Evolutionary conservation across 768 basidiomycete genomes (phyloP), one percentile per base, ranked within the genome.

Genomic region (Lactarius pseudohatsudake): DNA sequence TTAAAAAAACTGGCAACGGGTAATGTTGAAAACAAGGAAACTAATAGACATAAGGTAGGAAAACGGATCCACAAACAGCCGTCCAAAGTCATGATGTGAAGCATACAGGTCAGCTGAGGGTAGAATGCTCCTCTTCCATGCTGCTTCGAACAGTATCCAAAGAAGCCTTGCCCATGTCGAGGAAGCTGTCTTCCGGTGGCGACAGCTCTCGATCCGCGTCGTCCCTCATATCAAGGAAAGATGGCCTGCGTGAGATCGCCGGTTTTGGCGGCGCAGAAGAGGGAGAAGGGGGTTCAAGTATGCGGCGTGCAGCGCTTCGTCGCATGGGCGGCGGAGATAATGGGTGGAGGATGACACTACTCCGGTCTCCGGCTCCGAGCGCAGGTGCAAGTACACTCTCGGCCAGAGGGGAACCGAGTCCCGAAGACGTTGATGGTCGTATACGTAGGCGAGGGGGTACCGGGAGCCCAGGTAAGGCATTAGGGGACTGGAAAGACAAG

Each of bases 191-290:
- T 57, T 75, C 76, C 38, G 73, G 70, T 1, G 68, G 68, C 18
- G 68, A 20, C 36, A 61, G 64, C 38, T 71, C 69, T 28, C 34
- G 66, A 34, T 74, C 72, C 26, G 36, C 59, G 34, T 75, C 74
- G 65, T 81, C 79, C 28, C 77, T 86, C 65, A 91, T 88, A 41
- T 90, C 87, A 57, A 91, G 77, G 74, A 91, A 91, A 1, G 88
- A 90, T 22, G 89, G 85, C 72, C 89, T 88, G 72, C 80, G 81
- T 77, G 87, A 82, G 66, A 90, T 78, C 8, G 84, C 84, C 57
- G 79, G 81, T 56, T 82, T 81, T 43, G 18, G 30, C 10, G 38
- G 32, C 20, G 34, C 54, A 18, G 66, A 41, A 45, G 75, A 20
- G n/a, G 62, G 47, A 43, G 59, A n/a, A 40, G 59, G 22, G 40